phyloP scores from a whole-genome alignment of 2,329 filamentous ascomycete species.

The Colletotrichum caudatum region DNA sequence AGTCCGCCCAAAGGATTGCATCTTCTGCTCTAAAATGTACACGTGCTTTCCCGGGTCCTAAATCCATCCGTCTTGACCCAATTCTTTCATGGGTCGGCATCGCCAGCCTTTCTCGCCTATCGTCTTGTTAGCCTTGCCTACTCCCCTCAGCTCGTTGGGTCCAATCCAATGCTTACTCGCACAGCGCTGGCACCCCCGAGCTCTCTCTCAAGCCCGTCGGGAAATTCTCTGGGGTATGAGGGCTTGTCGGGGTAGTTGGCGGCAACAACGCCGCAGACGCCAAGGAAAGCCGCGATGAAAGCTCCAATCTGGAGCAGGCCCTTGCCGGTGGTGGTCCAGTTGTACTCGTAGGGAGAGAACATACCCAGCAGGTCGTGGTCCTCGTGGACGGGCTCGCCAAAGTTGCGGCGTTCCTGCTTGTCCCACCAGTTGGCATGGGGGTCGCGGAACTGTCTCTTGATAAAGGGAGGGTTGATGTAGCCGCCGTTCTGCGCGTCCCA shows the following conservation, averaged over 20 bases:
- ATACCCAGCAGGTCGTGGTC: slow-evolving; percentile 94
- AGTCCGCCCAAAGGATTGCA: slow-evolving; percentile 32
- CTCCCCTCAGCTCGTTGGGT: not conserved
- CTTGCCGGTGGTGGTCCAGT: slow-evolving; percentile 79
- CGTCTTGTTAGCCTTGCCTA: slow-evolving; percentile 26
- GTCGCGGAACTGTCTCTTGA: slow-evolving; percentile 94
- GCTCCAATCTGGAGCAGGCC: slow-evolving; percentile 75
- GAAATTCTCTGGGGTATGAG: slow-evolving; percentile 77
- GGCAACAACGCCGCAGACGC: slow-evolving; percentile 75
- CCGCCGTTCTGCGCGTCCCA: slow-evolving; percentile 77
- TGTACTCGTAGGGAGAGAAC: slow-evolving; percentile 91
- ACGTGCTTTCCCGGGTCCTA: slow-evolving; percentile 33
- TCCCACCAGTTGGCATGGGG: slow-evolving; percentile 97
- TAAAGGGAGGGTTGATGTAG: slow-evolving; percentile 80
- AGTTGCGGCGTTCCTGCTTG: slow-evolving; percentile 96
- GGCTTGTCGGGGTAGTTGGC: slow-evolving; percentile 78
- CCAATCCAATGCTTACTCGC: slow-evolving; percentile 64
- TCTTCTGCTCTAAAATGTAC: slow-evolving; percentile 41
- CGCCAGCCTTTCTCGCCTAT: slow-evolving; percentile 67
- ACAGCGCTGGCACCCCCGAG: slow-evolving; percentile 77
- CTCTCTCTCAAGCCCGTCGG: slow-evolving; percentile 79
- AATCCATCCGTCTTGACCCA: slow-evolving; percentile 10
- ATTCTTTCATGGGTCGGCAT: slow-evolving; percentile 62
- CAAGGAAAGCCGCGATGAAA: slow-evolving; percentile 74
- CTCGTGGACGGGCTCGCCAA: slow-evolving; percentile 95